phyloP scores from a whole-genome alignment of 2,329 filamentous ascomycete genomes.

The Tolypocladium ophioglossoides region DNA sequence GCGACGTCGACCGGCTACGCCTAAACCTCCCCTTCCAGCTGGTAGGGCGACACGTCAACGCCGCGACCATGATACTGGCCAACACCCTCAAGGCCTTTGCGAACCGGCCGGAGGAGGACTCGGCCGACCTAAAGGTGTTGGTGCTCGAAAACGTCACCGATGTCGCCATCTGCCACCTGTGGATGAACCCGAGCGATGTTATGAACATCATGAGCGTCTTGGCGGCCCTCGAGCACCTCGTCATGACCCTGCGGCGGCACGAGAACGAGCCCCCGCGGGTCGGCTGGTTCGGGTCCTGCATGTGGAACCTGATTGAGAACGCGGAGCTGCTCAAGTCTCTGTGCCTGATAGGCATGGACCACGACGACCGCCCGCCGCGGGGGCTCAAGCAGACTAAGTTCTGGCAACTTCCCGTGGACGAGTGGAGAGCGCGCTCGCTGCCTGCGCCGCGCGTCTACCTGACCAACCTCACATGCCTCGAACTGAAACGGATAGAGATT shows the following conservation, averaged over 20 bases:
- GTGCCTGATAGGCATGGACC: slow-evolving; percentile 35
- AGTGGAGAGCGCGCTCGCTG: slow-evolving; percentile 29
- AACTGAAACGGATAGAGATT: slow-evolving; percentile 32
- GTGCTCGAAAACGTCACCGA: slow-evolving; percentile 41
- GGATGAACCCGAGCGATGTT: slow-evolving; percentile 40
- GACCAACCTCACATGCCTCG: slow-evolving; percentile 28
- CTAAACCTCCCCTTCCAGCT: slow-evolving; percentile 42
- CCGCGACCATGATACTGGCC: slow-evolving; percentile 40
- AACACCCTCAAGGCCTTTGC: slow-evolving; percentile 40
- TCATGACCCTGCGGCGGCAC: slow-evolving; percentile 35
- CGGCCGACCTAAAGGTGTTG: slow-evolving; percentile 29
- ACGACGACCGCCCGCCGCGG: slow-evolving; percentile 25
- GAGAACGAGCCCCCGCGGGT: slow-evolving; percentile 23
- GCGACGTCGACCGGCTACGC: slow-evolving; percentile 33
- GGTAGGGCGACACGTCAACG: slow-evolving; percentile 31
- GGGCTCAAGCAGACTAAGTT: slow-evolving; percentile 26
- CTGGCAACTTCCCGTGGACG: slow-evolving; percentile 22
- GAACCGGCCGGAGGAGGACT: slow-evolving; percentile 32
- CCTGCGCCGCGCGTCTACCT: slow-evolving; percentile 25
- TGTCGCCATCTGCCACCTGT: slow-evolving; percentile 34
- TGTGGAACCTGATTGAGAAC: slow-evolving; percentile 39
- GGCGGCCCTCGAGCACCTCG: slow-evolving; percentile 29
- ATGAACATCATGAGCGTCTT: slow-evolving; percentile 35
- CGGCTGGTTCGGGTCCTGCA: slow-evolving; percentile 29
- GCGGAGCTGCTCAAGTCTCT: slow-evolving; percentile 33